Evolutionary conservation across 192 early-diverging fungal species (phyloP), one percentile per base, ranked within the genome.

Genomic region (Mortierella antarctica): DNA sequence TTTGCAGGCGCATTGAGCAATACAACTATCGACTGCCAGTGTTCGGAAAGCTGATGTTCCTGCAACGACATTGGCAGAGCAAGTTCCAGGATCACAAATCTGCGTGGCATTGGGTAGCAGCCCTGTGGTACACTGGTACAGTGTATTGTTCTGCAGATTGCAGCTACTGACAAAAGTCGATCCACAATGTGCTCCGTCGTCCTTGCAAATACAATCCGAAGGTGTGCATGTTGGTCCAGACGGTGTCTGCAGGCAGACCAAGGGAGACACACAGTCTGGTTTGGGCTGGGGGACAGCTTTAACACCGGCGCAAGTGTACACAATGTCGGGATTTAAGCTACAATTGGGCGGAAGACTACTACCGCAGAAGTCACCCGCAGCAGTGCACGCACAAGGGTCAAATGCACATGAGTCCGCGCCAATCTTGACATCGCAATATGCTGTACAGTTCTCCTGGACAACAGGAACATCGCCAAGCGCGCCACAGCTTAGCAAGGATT

Each of bases 331-430:
- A 5, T 46, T 55, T 20, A 18, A 48, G 18, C 14, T 14, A 11
- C 65, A 67, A 7, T 2, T 31, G 1, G 18, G n/a, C 8, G 53
- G 54, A 15, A 46, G 57, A 12, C 44, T 20, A 12, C 6, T 14
- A 45, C 65, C 54, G 17, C 66, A 58, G n/a, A 56, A 40, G 15
- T 57, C 56, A 41, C 55, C 66, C 21, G 46, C 46, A 20, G 48
- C 49, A 7, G 45, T 57, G 45, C 66, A 68, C 0, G 40, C 47
- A 42, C 66, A 68, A 1, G 66, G 54, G n/a, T 68, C 45, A 13
- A 23, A 17, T 4, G 17, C 41, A 56, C 56, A 57, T 21, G 14
- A 39, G 44, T 53, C 64, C 12, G 51, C 15, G 2, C 51, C 52
- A 9, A 15, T n/a, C 10, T 44, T 18, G 15, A 5, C 11, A n/a